phyloP scores from a whole-genome alignment of 2,329 filamentous ascomycete genomes.

The Xylaria sp. region DNA sequence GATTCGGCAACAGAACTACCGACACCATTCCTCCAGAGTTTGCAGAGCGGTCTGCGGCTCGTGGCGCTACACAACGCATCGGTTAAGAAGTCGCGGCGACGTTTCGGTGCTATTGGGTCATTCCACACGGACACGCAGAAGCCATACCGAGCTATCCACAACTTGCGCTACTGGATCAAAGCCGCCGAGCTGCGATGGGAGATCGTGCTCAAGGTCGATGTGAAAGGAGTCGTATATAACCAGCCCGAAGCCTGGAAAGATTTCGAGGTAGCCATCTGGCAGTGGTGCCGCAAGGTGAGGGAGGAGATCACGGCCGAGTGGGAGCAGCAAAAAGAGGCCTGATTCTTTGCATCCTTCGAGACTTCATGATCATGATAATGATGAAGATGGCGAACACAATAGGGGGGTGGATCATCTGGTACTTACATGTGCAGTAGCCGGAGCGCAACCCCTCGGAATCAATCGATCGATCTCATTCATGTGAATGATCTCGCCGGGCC shows the following conservation, averaged over 20 bases:
- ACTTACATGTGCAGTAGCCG: conserved; percentile 5
- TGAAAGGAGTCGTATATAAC: conserved; percentile 78
- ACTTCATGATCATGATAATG: conserved; percentile 20
- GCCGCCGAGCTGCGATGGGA: conserved; percentile 94
- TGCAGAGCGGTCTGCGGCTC: conserved; percentile 75
- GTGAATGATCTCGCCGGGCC: conserved; percentile 3
- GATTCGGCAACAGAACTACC: conserved; percentile 48
- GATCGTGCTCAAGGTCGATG: conserved; percentile 73
- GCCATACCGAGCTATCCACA: conserved; percentile 89
- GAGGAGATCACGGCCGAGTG: conserved; percentile 75
- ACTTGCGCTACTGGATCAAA: conserved; percentile 93
- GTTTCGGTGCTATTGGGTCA: conserved; percentile 81
- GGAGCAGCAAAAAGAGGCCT: conserved; percentile 19
- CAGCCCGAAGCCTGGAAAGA: conserved; percentile 65
- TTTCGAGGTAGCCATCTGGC: conserved; percentile 76
- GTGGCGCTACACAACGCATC: conserved; percentile 86
- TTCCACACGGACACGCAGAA: conserved; percentile 93
- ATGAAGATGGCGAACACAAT: conserved; percentile 14
- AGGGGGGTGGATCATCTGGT: conserved; percentile 6
- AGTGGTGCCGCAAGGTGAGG: conserved; percentile 78
- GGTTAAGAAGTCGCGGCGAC: conserved; percentile 75
- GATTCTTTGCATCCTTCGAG: conserved; percentile 1
- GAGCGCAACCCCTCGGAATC: neutral
- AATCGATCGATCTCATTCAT: no score
- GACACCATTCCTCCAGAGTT: conserved; percentile 65